Evolutionary conservation across 345 rosid species (phyloP).

Genomic region (Heritiera littoralis): DNA sequence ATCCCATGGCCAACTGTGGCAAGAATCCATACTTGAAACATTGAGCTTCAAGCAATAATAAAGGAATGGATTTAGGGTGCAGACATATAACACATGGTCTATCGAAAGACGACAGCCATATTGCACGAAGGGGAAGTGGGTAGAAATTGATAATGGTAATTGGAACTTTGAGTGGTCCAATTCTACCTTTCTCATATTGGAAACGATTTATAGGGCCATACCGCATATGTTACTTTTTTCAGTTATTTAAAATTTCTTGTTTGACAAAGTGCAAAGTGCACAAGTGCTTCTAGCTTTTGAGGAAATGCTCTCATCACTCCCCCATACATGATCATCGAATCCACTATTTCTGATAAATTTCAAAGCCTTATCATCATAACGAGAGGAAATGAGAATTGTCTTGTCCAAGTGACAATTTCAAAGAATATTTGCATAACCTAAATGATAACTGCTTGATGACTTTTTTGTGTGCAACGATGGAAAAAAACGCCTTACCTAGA

Average conservation of each 20-base stretch:
- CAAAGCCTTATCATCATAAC: constrained; percentile 28
- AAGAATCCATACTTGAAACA: not conserved
- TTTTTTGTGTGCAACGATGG: not conserved
- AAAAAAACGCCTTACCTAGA: not conserved
- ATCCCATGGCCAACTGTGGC: not conserved
- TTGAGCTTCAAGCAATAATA: not conserved
- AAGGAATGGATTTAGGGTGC: too few species aligned
- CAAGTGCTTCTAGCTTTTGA: constrained; percentile 15
- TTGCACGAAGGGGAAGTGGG: not conserved
- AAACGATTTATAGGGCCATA: not conserved
- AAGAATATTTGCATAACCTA: constrained; percentile 1
- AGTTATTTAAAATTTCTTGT: not conserved
- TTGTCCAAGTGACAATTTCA: not conserved
- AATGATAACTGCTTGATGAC: constrained; percentile 25
- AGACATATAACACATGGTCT: not conserved
- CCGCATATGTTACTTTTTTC: not conserved
- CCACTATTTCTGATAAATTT: constrained; percentile 20
- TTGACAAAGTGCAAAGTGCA: not conserved
- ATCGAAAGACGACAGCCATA: not conserved
- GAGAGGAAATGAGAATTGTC: not conserved
- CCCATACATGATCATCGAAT: not conserved
- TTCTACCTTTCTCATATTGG: not conserved
- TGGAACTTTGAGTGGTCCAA: constrained; percentile 2
- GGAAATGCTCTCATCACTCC: not conserved
- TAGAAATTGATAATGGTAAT: not conserved